phyloP scores from a whole-genome alignment of 306 rosid species.

The Trifolium subterraneum region DNA sequence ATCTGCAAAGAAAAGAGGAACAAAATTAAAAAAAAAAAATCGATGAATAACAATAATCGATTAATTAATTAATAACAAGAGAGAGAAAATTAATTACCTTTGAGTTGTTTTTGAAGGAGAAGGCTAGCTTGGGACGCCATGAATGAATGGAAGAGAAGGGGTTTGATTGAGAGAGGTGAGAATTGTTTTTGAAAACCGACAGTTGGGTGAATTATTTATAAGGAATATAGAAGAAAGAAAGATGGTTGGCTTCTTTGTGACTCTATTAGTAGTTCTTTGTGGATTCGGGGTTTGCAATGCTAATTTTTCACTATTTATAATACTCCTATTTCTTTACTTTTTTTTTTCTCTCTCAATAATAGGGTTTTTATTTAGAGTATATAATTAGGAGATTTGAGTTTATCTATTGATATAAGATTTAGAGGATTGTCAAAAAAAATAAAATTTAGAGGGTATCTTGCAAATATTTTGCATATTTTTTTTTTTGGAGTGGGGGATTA shows the following conservation, averaged over 20 bases:
- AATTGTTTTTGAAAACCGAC: slow-evolving; percentile 29
- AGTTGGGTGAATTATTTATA: slow-evolving; percentile 26
- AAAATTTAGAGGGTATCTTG: too few species aligned
- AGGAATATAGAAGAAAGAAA: neutral
- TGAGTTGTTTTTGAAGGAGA: slow-evolving; percentile 94
- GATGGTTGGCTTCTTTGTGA: slow-evolving; percentile 19
- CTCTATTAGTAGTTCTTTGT: neutral
- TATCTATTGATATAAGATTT: too few species aligned
- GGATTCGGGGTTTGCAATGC: slow-evolving; percentile 21
- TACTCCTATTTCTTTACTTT: neutral
- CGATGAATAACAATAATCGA: neutral
- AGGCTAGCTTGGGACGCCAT: slow-evolving; percentile 95
- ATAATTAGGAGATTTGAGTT: too few species aligned
- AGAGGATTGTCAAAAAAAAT: too few species aligned
- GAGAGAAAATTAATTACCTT: slow-evolving; percentile 50
- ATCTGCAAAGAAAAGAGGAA: slow-evolving; percentile 54
- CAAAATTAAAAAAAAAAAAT: neutral
- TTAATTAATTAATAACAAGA: neutral
- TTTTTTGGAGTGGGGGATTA: too few species aligned
- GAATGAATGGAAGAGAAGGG: slow-evolving; percentile 15
- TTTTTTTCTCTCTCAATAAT: neutral
- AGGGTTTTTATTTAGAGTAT: too few species aligned
- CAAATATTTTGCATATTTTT: too few species aligned
- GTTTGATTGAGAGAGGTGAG: too few species aligned
- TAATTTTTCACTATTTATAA: neutral